Evolutionary conservation across 2,329 filamentous ascomycete genomes (phyloP), one percentile per base, ranked within the genome.

Genomic region (Peltaster fructicola): DNA sequence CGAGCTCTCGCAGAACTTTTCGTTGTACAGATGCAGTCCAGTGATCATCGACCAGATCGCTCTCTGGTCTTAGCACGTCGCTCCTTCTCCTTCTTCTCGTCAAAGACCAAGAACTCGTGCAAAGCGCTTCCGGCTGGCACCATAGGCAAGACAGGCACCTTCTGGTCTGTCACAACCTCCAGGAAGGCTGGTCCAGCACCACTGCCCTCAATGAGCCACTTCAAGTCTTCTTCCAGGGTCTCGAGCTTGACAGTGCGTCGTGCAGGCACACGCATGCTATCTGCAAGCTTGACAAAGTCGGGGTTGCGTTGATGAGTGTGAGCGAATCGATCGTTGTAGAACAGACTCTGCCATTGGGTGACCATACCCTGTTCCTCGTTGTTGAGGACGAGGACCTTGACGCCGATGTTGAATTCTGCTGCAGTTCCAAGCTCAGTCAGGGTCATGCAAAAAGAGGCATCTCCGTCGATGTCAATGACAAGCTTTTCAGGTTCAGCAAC

Each of bases 291-390:
- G 55, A 85, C 78, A 49, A 95, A 95, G 50, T 93, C 73, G n/a
- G 85, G 82, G 54, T 95, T 95, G 48, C 69, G 65, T 57, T 92
- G 84, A 52, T 95, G 85, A 0, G 85, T 93, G 52, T 92, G 84
- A 17, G 81, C 66, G 52, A 73, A 95, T 40, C 85, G 73, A 48
- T 93, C 82, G 52, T 92, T 77, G 59, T 91, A 95, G 59, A 95
- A 95, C 37, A 95, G 70, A 43, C 81, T 84, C 56, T 95, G 85
- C 85, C 85, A 95, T 58, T 93, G 85, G 2, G 84, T 93, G 20
- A 95, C 84, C 85, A 95, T 95, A 26, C 85, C 85, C 57, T 93
- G 85, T 56, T 95, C 82, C 53, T 91, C 82, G 53, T 92, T 98
- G 63, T 95, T 95, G 28, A 98, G 55, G 14, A 95, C 64, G 40